Evolutionary conservation across 371 early-diverging fungal species (phyloP), one percentile per base, ranked within the genome.

Genomic region (Fennellomyces sp.): DNA sequence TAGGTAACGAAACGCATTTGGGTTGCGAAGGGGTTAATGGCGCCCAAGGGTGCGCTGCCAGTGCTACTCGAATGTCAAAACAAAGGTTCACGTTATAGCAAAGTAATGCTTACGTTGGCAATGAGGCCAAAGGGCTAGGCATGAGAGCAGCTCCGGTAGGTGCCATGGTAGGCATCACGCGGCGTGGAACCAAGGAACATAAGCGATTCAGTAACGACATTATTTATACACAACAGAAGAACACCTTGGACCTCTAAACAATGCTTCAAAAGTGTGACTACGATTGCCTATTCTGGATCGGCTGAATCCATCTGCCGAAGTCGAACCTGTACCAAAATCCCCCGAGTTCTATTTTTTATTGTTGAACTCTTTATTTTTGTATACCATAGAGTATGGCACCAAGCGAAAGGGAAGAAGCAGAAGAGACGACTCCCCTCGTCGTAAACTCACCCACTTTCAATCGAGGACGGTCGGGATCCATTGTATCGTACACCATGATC

Each of bases 1-100:
- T 88, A 95, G 7, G 89, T 82, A 33, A 83, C 80, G 61, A 85
- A 91, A 49, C 93, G 88, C 65, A 84, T 78, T 66, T 89, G 90
- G 57, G 68, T 57, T 51, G 67, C 63, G 50, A 69, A 66, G 27
- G 61, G 65, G 49, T 50, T 63, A 48, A 45, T 12, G 23, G 45
- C 45, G 21, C 45, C 45, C 45, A 45, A 21, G 4, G 45, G 45
- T 45, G 45, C 23, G 23, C 23, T 23, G 8, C 35, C 35, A 13
- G 45, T 45, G 23, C 45, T 45, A 45, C 8, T 33, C n/a, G n/a
- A n/a, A n/a, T n/a, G n/a, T n/a, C n/a, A n/a, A n/a, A n/a, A n/a
- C n/a, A n/a, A n/a, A n/a, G n/a, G n/a, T n/a, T n/a, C n/a, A n/a
- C n/a, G n/a, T n/a, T n/a, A n/a, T n/a, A n/a, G n/a, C n/a, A n/a